Evolutionary conservation across 2,329 filamentous ascomycete genomes (phyloP).

Genomic region (Incumbomyces delicatus): DNA sequence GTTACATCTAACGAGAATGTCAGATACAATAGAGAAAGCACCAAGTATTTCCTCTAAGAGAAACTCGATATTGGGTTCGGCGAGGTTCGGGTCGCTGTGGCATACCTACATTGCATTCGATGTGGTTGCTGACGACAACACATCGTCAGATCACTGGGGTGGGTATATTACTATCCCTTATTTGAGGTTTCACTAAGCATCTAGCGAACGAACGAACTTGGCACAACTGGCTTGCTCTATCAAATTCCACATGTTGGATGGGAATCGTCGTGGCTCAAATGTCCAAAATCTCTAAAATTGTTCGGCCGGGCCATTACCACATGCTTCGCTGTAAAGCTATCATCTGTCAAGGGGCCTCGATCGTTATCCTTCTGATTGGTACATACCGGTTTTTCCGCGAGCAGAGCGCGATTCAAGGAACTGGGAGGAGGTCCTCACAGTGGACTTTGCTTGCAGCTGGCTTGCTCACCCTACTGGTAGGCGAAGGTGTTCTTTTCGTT

Average conservation of each 20-base stretch:
- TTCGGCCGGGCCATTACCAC: slow-evolving; percentile 12
- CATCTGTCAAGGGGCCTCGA: slow-evolving; percentile 37
- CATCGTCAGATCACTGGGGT: background rate
- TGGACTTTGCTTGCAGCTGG: background rate
- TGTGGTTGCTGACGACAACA: background rate
- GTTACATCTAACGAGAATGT: too few species aligned
- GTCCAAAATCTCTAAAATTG: slow-evolving; percentile 5
- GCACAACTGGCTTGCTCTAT: slow-evolving; percentile 10
- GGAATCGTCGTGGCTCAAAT: slow-evolving; percentile 12
- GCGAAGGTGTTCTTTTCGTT: background rate
- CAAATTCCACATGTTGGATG: slow-evolving; percentile 8
- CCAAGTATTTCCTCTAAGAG: background rate
- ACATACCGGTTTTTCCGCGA: slow-evolving; percentile 45
- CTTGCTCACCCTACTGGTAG: background rate
- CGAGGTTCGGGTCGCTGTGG: slow-evolving; percentile 5
- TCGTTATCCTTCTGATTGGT: slow-evolving; percentile 39
- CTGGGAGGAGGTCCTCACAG: slow-evolving; percentile 16
- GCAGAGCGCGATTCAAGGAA: slow-evolving; percentile 41
- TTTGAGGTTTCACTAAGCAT: too few species aligned
- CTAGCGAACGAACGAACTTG: slow-evolving; percentile 13
- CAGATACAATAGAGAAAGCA: too few species aligned
- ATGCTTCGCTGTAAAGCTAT: slow-evolving; percentile 21
- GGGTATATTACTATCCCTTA: background rate
- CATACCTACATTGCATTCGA: background rate
- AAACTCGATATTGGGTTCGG: background rate